Percentiles rank a stretch among this genome's conserved stretches.
phyloP scores from a whole-genome alignment of 306 rosid species.

The Urtica urens region DNA sequence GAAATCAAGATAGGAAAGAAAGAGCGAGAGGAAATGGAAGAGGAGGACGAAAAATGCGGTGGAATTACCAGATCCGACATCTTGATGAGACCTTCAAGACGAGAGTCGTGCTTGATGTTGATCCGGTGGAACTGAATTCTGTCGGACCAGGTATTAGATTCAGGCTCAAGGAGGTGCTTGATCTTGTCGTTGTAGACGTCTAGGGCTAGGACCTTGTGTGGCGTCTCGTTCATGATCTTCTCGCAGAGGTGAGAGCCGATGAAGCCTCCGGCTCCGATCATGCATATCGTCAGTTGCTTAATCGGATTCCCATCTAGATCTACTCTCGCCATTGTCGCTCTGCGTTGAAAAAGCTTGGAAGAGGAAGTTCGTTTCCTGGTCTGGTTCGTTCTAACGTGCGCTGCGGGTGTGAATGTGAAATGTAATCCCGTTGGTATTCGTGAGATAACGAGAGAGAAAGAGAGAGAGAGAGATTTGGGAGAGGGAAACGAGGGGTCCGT shows the following conservation, averaged over 20 bases:
- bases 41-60: background rate
- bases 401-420: background rate
- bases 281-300: conserved; percentile 72
- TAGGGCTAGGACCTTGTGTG: conserved; percentile 67
- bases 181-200: conserved; percentile 88
- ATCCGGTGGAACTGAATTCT: conserved; percentile 87
- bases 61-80: conserved; percentile 88
- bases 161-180: conserved; percentile 72
- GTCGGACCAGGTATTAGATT: conserved; percentile 48
- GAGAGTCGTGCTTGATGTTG: conserved; percentile 78
- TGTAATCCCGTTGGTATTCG: too few species aligned
- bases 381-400: conserved; percentile 1
- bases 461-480: background rate
- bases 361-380: background rate
- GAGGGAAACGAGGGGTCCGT: conserved; percentile 1
- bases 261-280: conserved; percentile 96
- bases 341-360: background rate
- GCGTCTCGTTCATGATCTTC: conserved; percentile 66
- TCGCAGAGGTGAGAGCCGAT: conserved; percentile 91
- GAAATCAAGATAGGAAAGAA: background rate
- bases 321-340: conserved; percentile 37
- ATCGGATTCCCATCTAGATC: conserved; percentile 79
- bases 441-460: background rate
- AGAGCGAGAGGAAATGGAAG: background rate
- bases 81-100: conserved; percentile 84